These are phyloP conservation scores for Aciculoconidium aculeatum DNA, from an alignment of 805 yeast genomes.

Conservation along the genomic window DNA sequence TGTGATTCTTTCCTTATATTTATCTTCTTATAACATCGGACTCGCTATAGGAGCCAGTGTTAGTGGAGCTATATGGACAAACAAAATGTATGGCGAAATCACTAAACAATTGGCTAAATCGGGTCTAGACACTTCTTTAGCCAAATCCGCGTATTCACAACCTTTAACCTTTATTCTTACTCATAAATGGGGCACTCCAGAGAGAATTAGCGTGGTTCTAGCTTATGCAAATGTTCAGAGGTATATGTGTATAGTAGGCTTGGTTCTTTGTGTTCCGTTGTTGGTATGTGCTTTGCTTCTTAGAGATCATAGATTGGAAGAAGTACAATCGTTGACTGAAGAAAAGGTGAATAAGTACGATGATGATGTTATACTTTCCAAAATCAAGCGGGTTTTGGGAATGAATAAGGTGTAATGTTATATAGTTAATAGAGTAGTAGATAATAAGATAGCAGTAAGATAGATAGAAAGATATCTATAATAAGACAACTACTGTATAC, in stretches of 20 bases:
- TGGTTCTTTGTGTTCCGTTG: constrained; percentile 50
- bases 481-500: too few relatives aligned
- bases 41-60: constrained; percentile 57
- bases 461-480: too few relatives aligned
- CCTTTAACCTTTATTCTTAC: constrained; percentile 46
- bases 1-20: constrained; percentile 49
- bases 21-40: constrained; percentile 57
- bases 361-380: constrained; percentile 14
- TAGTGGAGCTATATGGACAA: constrained; percentile 71
- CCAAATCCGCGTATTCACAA: constrained; percentile 41
- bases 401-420: constrained; percentile 6
- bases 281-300: constrained; percentile 42
- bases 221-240: constrained; percentile 59
- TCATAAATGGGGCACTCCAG: constrained; percentile 60
- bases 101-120: constrained; percentile 20
- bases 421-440: constrained; percentile 6
- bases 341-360: constrained; percentile 18
- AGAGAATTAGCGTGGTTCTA: constrained; percentile 49
- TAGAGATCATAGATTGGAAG: constrained; percentile 45
- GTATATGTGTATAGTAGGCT: constrained; percentile 50
- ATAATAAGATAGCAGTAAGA: too few relatives aligned
- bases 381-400: constrained; percentile 11
- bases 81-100: constrained; percentile 44
- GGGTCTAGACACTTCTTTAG: constrained; percentile 31
- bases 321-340: constrained; percentile 25